A percentile compares a stretch with the other conserved stretches of the same genome.
Conservation (phyloP, 148 eudicot species). For the Tetragonia tetragonoides region DNA sequence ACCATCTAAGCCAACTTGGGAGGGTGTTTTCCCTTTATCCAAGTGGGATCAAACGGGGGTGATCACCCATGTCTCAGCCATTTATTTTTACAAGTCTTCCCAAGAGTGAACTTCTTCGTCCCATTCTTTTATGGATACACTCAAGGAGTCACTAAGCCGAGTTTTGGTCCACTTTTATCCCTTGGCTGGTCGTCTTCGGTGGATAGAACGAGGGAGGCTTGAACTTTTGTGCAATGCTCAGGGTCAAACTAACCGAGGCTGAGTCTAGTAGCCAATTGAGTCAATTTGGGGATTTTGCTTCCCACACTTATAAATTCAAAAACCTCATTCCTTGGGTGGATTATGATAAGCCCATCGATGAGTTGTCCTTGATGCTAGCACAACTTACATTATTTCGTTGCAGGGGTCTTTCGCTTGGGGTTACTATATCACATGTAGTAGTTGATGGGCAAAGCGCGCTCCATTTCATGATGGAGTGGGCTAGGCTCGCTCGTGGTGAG, state of each 20-base stretch:
- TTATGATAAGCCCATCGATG: slow-evolving; percentile 22
- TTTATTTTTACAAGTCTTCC: slow-evolving; percentile 39
- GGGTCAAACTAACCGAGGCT: slow-evolving; percentile 20
- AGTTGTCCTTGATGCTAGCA: slow-evolving; percentile 19
- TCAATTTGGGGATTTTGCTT: slow-evolving; percentile 18
- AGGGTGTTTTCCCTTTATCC: slow-evolving; percentile 33
- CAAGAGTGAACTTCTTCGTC: slow-evolving; percentile 5
- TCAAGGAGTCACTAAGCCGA: too few relatives aligned
- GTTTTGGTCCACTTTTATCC: slow-evolving; percentile 31
- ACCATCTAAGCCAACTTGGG: slow-evolving; percentile 47
- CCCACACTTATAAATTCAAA: background rate
- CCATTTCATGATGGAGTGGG: slow-evolving; percentile 33
- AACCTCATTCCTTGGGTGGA: slow-evolving; percentile 19
- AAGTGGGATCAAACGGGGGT: slow-evolving; percentile 45
- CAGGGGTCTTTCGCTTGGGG: slow-evolving; percentile 27
- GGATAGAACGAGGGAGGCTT: slow-evolving; percentile 20
- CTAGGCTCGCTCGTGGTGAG: slow-evolving; percentile 29
- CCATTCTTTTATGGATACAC: too few relatives aligned
- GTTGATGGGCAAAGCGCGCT: slow-evolving; percentile 24
- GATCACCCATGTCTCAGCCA: slow-evolving; percentile 39
- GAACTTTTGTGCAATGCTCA: slow-evolving; percentile 25
- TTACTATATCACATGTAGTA: slow-evolving; percentile 22
- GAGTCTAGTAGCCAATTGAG: background rate
- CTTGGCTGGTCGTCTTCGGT: slow-evolving; percentile 17
- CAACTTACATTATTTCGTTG: slow-evolving; percentile 25